Base-by-base conservation (phyloP, 495 filamentous ascomycete species). In the Immersiella caudata region DNA sequence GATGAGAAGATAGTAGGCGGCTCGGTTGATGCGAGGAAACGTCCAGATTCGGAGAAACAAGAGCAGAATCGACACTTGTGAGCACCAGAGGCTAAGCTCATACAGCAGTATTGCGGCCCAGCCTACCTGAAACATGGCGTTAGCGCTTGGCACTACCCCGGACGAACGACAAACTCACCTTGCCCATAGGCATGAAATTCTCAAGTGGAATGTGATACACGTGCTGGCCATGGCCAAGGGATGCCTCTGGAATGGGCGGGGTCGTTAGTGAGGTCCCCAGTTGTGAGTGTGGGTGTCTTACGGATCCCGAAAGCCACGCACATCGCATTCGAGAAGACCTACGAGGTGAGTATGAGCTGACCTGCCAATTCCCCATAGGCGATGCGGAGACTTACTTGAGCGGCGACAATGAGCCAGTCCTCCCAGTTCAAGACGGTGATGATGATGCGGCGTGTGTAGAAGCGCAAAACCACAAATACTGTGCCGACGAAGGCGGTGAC, bases 51-150 rank as follows among this genome's bases (percentile, higher is more conserved):
- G 59, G 9, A 25, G 14, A 21, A 46, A 62, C n/a, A 62, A 35
- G 33, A 62, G 59, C 20, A 62, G 7, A 35, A 62, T 62, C 35
- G 59, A 62, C 18, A 62, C 59, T 29, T 62, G 59, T n/a, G 59
- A 62, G 35, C 59, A 62, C 20, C 21, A 62, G 35, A 62, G 59
- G 59, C 35, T 49, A 2, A 62, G 6, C 16, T 21, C 18, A 35
- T 62, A 62, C 21, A 62, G 40, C 3, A 62, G 21, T 7, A 62
- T 62, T 18, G 20, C 20, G 59, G 22, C 36, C 59, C 59, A 62
- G 14, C 33, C 59, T 0, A 29, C 59, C 59, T 62, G 56, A 4
- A 33, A 6, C 9, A 8, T 11, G n/a, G 29, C 24, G 35, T 40
- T 24, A 12, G 35, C 1, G 14, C 20, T 3, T 6, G 29, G 16